Evolutionary conservation across 768 basidiomycete genomes (phyloP).

Genomic region (Austroboletus eburneus): DNA sequence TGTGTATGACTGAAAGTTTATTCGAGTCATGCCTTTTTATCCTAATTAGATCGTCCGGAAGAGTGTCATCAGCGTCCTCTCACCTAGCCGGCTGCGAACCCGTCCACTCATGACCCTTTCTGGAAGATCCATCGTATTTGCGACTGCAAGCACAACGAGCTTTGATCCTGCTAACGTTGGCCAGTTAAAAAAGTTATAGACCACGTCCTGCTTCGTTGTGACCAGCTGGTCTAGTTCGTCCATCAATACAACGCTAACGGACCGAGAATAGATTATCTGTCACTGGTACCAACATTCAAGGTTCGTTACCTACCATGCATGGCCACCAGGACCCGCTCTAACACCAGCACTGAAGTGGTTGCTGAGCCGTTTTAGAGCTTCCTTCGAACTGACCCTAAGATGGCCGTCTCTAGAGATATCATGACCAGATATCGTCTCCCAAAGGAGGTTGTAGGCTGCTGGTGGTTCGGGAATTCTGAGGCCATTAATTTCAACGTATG

Average conservation of each 20-base stretch:
- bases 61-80: constrained; percentile 17
- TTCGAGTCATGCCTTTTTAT: constrained; percentile 74
- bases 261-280: constrained; percentile 4
- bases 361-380: constrained; percentile 75
- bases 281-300: neutral
- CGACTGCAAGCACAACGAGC: constrained; percentile 93
- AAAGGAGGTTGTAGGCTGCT: constrained; percentile 88
- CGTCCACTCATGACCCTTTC: constrained; percentile 91
- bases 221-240: constrained; percentile 97
- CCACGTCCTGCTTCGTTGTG: constrained; percentile 94
- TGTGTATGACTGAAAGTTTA: constrained; percentile 89
- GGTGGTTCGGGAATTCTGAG: constrained; percentile 88
- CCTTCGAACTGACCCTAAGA: constrained; percentile 68
- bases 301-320: constrained; percentile 69
- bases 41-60: neutral
- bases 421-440: constrained; percentile 89
- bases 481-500: constrained; percentile 97
- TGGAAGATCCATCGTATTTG: constrained; percentile 97
- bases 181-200: constrained; percentile 99
- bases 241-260: constrained; percentile 85
- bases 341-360: constrained; percentile 68
- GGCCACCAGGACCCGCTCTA: constrained; percentile 68
- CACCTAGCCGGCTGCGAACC: constrained; percentile 88
- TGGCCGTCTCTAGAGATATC: constrained; percentile 59
- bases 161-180: constrained; percentile 85